Evolutionary conservation across 2,329 filamentous ascomycete species (phyloP).

Genomic region (Arthrinium phaeospermum): DNA sequence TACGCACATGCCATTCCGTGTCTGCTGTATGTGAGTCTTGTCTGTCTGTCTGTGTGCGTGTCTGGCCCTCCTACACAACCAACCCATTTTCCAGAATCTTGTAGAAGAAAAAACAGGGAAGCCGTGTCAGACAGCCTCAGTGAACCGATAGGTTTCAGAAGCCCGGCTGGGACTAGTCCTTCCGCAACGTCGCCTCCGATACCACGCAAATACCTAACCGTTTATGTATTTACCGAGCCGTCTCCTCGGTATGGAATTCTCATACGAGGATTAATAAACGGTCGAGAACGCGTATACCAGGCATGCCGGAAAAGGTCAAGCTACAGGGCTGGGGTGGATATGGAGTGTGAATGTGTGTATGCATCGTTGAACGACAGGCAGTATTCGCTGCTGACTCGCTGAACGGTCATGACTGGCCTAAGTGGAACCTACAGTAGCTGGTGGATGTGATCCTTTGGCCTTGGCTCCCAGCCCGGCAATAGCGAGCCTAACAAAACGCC

Average conservation of each 20-base stretch:
- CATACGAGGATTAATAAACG: neutral
- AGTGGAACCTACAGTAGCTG: constrained; percentile 15
- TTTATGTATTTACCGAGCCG: constrained; percentile 5
- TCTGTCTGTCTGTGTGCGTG: neutral
- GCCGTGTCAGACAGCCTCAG: neutral
- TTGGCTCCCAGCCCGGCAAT: neutral
- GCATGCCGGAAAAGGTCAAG: neutral
- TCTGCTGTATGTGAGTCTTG: neutral
- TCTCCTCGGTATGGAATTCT: neutral
- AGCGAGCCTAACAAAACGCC: constrained; percentile 15
- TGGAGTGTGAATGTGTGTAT: neutral
- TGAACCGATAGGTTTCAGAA: neutral
- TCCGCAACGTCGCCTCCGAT: neutral
- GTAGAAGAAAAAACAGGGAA: constrained; percentile 1
- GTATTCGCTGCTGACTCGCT: constrained; percentile 3
- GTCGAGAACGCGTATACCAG: constrained; percentile 7
- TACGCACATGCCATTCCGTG: neutral
- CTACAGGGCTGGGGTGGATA: constrained; percentile 16
- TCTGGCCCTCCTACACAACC: neutral
- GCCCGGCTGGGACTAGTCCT: neutral
- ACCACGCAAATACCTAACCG: neutral
- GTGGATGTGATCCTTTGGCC: neutral
- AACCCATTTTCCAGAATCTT: neutral
- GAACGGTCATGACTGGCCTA: neutral
- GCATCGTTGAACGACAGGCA: neutral